Evolutionary conservation across 352 stramenopile species (phyloP), one percentile per base, ranked within the genome.

Genomic region (Phytopythium helicoides): DNA sequence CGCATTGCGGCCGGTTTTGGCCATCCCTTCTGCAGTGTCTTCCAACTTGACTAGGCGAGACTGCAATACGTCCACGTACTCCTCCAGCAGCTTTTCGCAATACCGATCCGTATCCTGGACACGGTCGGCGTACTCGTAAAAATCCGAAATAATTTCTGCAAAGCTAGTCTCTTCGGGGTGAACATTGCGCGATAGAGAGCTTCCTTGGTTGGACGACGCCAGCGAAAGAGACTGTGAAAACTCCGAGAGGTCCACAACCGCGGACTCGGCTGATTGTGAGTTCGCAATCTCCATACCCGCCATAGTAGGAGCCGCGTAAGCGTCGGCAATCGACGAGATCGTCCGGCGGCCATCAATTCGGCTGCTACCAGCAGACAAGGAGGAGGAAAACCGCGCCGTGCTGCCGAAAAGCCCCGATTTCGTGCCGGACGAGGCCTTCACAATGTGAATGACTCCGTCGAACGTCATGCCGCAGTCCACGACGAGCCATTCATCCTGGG

Each of bases 21-120:
- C 18, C 8, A 35, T 23, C 3, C 3, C 34, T 8, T 52, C 37
- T 7, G 57, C 64, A 6, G 38, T 38, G 9, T 52, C 57, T 26
- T 92, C 74, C 6, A 90, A 47, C 38, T 67, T 71, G 54, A 91
- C 77, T 31, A 89, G 53, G 31, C 70, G 69, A 18, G 66, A 72
- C 58, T 94, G 81, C 6, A 94, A 55, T 34, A 84, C 82, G 22
- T 89, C 71, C 49, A 92, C 87, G 57, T 94, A 94, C 16, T 81
- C 77, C 46, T 71, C 66, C 26, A 94, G 52, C 34, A 92, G 53
- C 35, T 87, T 79, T 59, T 91, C 80, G 33, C 80, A 85, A 53
- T 87, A 89, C 46, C 70, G 45, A 54, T 94, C 74, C 31, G 76
- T 83, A 47, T 92, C 68, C 31, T 87, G 66, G 19, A 89, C 80